Percentiles rank a stretch among this genome's conserved stretches.
phyloP scores from a whole-genome alignment of 192 early-diverging fungal genomes.

The Borealophlyctis nickersoniae region DNA sequence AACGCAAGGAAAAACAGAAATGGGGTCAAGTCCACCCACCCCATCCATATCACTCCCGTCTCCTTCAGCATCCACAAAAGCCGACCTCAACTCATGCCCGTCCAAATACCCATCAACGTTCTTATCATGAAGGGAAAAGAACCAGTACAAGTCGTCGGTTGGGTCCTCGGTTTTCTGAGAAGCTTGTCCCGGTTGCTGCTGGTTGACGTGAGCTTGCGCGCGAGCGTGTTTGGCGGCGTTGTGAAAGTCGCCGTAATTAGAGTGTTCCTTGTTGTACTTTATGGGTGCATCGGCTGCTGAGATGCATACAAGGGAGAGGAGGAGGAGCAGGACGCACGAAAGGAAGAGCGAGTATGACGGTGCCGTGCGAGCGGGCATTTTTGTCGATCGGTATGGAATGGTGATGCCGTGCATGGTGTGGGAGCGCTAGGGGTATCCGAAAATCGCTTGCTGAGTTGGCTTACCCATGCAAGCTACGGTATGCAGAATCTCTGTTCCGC shows the following conservation, averaged over 20 bases:
- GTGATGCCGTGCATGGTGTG: background rate
- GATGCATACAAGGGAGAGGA: background rate
- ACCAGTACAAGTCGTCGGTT: constrained; percentile 60
- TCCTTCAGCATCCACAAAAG: constrained; percentile 46
- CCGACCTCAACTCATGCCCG: constrained; percentile 70
- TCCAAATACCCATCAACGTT: constrained; percentile 72
- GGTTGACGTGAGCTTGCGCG: constrained; percentile 34
- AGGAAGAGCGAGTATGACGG: background rate
- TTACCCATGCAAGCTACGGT: background rate
- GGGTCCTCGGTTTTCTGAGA: constrained; percentile 30
- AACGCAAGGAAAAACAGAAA: too few relatives aligned
- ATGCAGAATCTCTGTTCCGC: too few relatives aligned
- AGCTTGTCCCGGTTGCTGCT: background rate
- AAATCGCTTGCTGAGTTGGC: background rate
- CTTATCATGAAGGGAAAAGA: constrained; percentile 70
- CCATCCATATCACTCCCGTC: background rate
- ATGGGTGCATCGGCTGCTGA: background rate
- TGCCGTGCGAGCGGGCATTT: background rate
- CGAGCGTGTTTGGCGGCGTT: constrained; percentile 48
- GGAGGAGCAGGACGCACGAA: background rate
- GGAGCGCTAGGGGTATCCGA: background rate
- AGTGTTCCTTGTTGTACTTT: constrained; percentile 32
- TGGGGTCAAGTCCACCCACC: too few relatives aligned
- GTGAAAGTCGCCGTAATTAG: constrained; percentile 53
- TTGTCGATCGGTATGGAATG: background rate